Conservation (phyloP, 2,329 filamentous ascomycete species). For the Teratosphaeria gauchensis region DNA sequence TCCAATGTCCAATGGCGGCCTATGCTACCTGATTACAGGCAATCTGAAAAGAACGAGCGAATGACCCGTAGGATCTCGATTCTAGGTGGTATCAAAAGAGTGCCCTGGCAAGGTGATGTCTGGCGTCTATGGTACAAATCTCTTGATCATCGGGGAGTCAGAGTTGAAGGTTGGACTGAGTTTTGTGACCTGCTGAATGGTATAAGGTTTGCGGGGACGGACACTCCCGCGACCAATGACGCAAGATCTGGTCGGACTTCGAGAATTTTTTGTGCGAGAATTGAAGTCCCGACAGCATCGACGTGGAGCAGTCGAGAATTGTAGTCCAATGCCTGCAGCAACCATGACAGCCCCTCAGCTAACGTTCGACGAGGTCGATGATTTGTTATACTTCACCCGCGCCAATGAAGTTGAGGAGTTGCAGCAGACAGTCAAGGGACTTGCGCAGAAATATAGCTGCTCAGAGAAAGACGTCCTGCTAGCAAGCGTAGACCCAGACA, state of each 20-base stretch:
- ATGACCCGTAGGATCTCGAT: neutral
- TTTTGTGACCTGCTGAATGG: neutral
- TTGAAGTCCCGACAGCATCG: too few relatives aligned
- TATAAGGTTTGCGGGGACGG: neutral
- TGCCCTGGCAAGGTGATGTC: neutral
- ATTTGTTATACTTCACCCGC: conserved; percentile 80
- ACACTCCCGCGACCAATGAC: neutral
- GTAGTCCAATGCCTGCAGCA: neutral
- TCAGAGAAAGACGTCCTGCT: conserved; percentile 55
- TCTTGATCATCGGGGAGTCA: neutral
- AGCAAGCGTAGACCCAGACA: conserved; percentile 62
- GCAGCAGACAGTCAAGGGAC: conserved; percentile 45
- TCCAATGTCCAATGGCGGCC: neutral
- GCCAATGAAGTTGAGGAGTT: conserved; percentile 67
- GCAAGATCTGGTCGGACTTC: neutral
- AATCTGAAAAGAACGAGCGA: neutral
- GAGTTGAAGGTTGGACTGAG: neutral
- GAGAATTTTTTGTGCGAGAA: neutral
- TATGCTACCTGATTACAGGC: neutral
- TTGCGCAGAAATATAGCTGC: conserved; percentile 53
- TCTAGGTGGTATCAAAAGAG: neutral
- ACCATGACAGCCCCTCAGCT: conserved; percentile 29
- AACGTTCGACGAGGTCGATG: conserved; percentile 74
- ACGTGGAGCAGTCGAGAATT: neutral
- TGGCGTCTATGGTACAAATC: neutral